These are phyloP conservation scores for Debaryomyces subglobosus DNA, from an alignment of 1,139 yeast genomes.

Conservation along the genomic window DNA sequence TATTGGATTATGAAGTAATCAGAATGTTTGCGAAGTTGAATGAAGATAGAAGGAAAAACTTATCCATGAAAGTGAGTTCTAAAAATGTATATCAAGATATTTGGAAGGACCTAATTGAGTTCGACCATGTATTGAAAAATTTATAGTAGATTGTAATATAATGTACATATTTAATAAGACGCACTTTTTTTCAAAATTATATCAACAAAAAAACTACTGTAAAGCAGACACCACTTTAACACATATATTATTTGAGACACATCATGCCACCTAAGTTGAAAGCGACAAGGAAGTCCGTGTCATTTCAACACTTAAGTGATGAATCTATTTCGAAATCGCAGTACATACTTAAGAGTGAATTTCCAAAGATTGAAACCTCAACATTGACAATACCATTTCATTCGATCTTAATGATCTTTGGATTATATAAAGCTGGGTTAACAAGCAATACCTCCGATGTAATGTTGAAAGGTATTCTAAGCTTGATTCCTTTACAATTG, in stretches of 20 bases:
- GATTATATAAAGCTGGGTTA: constrained; percentile 43
- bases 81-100: constrained; percentile 56
- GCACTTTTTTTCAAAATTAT: constrained; percentile 4
- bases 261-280: constrained; percentile 8
- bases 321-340: constrained; percentile 4
- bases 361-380: constrained; percentile 28
- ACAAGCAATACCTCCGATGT: constrained; percentile 29
- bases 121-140: constrained; percentile 41
- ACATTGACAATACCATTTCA: constrained; percentile 51
- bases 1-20: constrained; percentile 63
- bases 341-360: constrained; percentile 4
- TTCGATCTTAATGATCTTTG: constrained; percentile 38
- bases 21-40: constrained; percentile 55
- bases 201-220: neutral
- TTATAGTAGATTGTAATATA: constrained; percentile 18
- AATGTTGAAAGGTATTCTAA: constrained; percentile 31
- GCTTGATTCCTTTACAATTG: constrained; percentile 29
- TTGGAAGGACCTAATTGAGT: constrained; percentile 68
- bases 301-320: constrained; percentile 10
- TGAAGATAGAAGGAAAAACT: constrained; percentile 55
- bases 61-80: constrained; percentile 60
- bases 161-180: neutral
- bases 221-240: neutral
- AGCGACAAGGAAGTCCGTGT: constrained; percentile 10
- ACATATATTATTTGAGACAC: neutral